phyloP scores from a whole-genome alignment of 305 asterid genomes.

The Fraxinus albicans region DNA sequence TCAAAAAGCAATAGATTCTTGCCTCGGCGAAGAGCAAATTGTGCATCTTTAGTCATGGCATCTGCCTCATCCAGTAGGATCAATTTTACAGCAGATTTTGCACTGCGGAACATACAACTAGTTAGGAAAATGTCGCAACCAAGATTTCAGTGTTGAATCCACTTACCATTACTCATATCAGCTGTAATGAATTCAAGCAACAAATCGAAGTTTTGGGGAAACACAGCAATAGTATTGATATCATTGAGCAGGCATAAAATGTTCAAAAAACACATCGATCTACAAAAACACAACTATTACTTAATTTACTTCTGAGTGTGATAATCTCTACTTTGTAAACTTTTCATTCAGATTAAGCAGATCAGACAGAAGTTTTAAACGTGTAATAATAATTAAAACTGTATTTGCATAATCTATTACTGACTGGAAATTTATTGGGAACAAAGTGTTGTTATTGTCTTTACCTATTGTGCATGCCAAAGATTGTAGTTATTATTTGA shows the following conservation, averaged over 20 bases:
- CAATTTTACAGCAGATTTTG: slow-evolving; percentile 73
- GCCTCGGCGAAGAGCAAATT: slow-evolving; percentile 98
- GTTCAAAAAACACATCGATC: not conserved
- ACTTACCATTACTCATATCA: slow-evolving; percentile 1
- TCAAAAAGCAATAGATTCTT: slow-evolving; percentile 26
- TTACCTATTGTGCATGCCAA: slow-evolving; percentile 6
- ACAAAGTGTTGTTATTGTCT: not conserved
- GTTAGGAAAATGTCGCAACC: slow-evolving; percentile 17
- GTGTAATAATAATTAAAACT: not conserved
- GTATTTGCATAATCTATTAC: not conserved
- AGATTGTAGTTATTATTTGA: not conserved
- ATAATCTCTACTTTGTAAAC: not conserved
- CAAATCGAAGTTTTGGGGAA: not conserved
- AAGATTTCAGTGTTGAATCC: slow-evolving; percentile 4
- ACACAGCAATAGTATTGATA: not conserved
- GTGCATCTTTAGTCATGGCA: slow-evolving; percentile 99
- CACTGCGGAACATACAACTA: slow-evolving; percentile 48
- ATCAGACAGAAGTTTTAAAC: not conserved
- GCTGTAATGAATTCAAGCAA: not conserved
- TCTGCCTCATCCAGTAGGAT: slow-evolving; percentile 94
- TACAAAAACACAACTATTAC: not conserved
- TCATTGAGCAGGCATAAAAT: not conserved
- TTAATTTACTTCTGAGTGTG: not conserved
- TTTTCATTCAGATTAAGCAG: slow-evolving; percentile 5
- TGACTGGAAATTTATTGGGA: not conserved